Base-by-base conservation (phyloP, 805 yeast species). In the Saturnispora quitensis region DNA sequence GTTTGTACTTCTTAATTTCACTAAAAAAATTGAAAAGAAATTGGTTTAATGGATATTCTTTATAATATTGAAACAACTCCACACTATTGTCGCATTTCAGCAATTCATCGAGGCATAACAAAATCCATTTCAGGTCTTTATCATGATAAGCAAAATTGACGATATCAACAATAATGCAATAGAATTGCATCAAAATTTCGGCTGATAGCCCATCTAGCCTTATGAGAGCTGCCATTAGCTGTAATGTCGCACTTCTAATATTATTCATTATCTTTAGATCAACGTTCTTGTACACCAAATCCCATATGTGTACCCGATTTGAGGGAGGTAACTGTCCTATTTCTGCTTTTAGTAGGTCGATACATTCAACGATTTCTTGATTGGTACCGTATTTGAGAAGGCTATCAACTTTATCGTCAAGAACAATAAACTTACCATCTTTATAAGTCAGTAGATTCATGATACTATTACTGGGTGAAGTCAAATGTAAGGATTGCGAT, bases 301-400 rank as follows among this genome's bases (percentile, higher is more conserved):
- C 80, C 96, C 96, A 88, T 1, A 87, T 72, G 55, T 85, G 89
- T 0, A 87, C 81, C 4, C 86, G 73, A 2, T 84, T 76, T 0
- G 82, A 72, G 2, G 81, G 73, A 3, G 82, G 70, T 47, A 73
- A 74, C 46, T 73, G 76, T 22, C 74, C 74, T 2, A 87, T 64
- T 3, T 79, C 70, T 2, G 73, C 73, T 6, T 76, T 67, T 42
- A 88, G 65, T 20, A 73, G 65, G 2, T 69, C 70, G 0, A 86
- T 81, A 0, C 85, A 81, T 1, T 74, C 69, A 1, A 76, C 69
- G 54, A 82, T 68, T 18, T 62, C 67, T 9, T 40, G 25, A 0
- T 51, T 45, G 2, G 66, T 53, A 6, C 68, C 65, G 18, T 56
- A 47, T 13, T 56, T 53, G 24, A 67, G 49, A 10, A 53, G 52